Conservation (phyloP, 257 asterid genomes). For the Rauvolfia tetraphylla region DNA sequence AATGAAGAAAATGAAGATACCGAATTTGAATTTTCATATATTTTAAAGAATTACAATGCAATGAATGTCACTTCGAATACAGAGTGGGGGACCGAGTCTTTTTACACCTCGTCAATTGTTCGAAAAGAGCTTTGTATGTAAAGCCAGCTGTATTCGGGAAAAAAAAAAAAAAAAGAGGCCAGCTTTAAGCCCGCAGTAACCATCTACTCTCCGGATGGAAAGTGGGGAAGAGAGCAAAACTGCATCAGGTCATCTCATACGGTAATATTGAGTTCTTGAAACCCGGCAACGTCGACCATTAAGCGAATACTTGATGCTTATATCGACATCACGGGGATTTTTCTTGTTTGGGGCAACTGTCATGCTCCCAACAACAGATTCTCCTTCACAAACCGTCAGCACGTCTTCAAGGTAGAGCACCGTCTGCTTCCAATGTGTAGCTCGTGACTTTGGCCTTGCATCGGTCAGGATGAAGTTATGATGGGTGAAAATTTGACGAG, state of each 20-base stretch:
- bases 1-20: background rate
- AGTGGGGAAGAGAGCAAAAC: background rate
- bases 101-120: background rate
- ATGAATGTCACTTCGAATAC: background rate
- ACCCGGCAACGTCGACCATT: slow-evolving; percentile 62
- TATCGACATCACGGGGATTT: slow-evolving; percentile 95
- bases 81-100: no score
- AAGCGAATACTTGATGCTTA: slow-evolving; percentile 61
- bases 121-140: background rate
- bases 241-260: slow-evolving; percentile 50
- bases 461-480: background rate
- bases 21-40: background rate
- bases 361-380: slow-evolving; percentile 61
- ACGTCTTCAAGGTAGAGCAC: slow-evolving; percentile 91
- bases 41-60: background rate
- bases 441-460: slow-evolving; percentile 83
- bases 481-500: background rate
- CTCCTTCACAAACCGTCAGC: slow-evolving; percentile 79
- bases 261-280: slow-evolving; percentile 60
- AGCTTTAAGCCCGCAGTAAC: background rate
- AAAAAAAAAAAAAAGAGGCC: no score
- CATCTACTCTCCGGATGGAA: background rate
- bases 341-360: slow-evolving; percentile 83
- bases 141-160: background rate
- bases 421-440: slow-evolving; percentile 98